A percentile compares a stretch with the other conserved stretches of the same genome.
phyloP scores from a whole-genome alignment of 2,329 filamentous ascomycete genomes.

The Epichloe baconii region DNA sequence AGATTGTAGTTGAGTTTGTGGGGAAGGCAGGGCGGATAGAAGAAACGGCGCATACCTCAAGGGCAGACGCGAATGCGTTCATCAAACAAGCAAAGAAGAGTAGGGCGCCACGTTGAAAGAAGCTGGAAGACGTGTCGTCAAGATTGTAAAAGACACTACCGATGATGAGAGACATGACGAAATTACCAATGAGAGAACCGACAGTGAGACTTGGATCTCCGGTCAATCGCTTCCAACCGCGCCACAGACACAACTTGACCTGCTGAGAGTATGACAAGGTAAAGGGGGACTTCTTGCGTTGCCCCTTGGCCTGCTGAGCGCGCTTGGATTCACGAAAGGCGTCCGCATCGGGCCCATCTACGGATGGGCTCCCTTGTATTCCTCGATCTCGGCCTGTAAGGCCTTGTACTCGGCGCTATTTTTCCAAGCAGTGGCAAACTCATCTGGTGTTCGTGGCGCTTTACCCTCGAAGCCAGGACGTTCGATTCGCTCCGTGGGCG shows the following conservation, averaged over 20 bases:
- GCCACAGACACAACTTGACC: slow-evolving; percentile 63
- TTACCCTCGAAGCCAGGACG: slow-evolving; percentile 42
- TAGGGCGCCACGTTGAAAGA: slow-evolving; percentile 66
- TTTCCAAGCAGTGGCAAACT: slow-evolving; percentile 47
- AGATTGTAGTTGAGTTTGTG: neutral
- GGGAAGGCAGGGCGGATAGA: neutral
- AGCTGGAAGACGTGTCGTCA: slow-evolving; percentile 48
- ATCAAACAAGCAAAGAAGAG: slow-evolving; percentile 81
- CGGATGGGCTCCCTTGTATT: slow-evolving; percentile 38
- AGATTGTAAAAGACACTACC: slow-evolving; percentile 73
- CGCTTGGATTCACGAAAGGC: slow-evolving; percentile 42
- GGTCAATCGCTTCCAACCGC: slow-evolving; percentile 63
- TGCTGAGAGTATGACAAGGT: slow-evolving; percentile 70
- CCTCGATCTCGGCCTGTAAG: slow-evolving; percentile 41
- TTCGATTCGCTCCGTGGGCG: slow-evolving; percentile 40
- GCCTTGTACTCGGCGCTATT: slow-evolving; percentile 36
- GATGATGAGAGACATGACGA: slow-evolving; percentile 64
- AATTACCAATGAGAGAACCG: slow-evolving; percentile 57
- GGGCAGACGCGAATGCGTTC: slow-evolving; percentile 69
- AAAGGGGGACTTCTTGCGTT: slow-evolving; percentile 58
- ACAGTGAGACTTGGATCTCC: slow-evolving; percentile 67
- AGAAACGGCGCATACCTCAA: slow-evolving; percentile 40
- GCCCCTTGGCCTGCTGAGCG: slow-evolving; percentile 41
- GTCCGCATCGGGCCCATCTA: slow-evolving; percentile 42
- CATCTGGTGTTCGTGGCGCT: slow-evolving; percentile 46